A percentile compares a stretch with the other conserved stretches of the same genome.
Evolutionary conservation across 441 rosid species (phyloP).

Genomic region (Lepidium campestre): DNA sequence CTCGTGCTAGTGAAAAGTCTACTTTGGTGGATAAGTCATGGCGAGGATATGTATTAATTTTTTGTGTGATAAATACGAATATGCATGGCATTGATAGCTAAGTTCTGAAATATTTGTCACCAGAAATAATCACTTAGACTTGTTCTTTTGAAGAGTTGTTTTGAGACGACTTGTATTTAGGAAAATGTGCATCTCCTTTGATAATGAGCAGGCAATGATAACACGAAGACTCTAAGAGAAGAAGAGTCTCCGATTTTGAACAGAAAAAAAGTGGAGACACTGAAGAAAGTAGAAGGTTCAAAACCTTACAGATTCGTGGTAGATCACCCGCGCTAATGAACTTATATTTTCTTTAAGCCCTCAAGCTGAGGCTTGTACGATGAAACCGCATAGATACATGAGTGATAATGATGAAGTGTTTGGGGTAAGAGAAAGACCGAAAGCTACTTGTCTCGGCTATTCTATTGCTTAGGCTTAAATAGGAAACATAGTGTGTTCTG

Average conservation of each 20-base stretch:
- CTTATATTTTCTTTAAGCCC: neutral
- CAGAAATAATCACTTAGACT: neutral
- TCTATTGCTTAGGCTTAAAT: neutral
- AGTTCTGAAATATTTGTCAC: neutral
- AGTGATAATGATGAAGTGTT: neutral
- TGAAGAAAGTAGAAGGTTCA: neutral
- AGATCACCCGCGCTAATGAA: neutral
- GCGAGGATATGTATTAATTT: neutral
- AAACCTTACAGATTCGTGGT: neutral
- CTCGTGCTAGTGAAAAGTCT: too few species aligned
- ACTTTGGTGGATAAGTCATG: neutral
- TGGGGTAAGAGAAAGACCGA: neutral
- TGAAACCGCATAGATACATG: neutral
- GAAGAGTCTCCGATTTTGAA: neutral
- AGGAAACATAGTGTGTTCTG: neutral
- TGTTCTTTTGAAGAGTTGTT: neutral
- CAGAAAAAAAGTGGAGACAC: neutral
- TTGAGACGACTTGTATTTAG: neutral
- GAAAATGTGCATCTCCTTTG: neutral
- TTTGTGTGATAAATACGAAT: neutral
- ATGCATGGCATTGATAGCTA: neutral
- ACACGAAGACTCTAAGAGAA: neutral
- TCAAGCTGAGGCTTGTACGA: neutral
- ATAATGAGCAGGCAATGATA: neutral
- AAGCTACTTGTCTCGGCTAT: neutral